Base-by-base conservation (phyloP, 2,329 filamentous ascomycete genomes). In the Nigrospora oryzae region DNA sequence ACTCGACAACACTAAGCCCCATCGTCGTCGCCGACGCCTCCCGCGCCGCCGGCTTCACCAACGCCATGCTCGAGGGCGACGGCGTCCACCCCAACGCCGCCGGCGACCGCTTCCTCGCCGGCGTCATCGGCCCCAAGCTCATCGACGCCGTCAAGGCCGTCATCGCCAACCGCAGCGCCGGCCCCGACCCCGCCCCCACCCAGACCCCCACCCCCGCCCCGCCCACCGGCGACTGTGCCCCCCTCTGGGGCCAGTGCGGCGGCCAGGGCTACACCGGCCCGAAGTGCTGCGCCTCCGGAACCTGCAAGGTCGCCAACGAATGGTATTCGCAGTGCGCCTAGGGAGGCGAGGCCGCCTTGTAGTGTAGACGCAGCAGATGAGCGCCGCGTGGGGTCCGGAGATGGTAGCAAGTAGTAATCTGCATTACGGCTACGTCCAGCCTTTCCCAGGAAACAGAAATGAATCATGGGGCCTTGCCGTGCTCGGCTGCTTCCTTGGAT, bases 41-140 rank as follows among this genome's bases (percentile, higher is more conserved):
- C 12, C 52, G 45, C 13, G 45, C 57, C 37, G 36, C 40, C 11
- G 39, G 39, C 40, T 46, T 39, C 36, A 53, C 55, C 7, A 56
- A 50, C 10, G 49, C 51, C 11, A 58, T 60, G 46, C 51, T 64
- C 38, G 19, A 39, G 34, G 49, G 60, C 10, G 66, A 70, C 50
- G 65, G 64, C 15, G 60, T 70, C 6, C 66, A 69, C 47, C 64
- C 67, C 6, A 64, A 62, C 48, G 50, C 53, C 2, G 45, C 49
- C 10, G 63, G 63, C 16, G 63, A 65, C 49, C 49, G 49, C 40
- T 45, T 64, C 45, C 61, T 65, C 23, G 62, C 63, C 0, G 46
- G 50, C 23, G 46, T 57, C 19, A 43, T 66, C 23, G 60, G 60
- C 3, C 62, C 62, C 5, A 44, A 62, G 42, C 44, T 64, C 49